Evolutionary conservation across 2,329 filamentous ascomycete species (phyloP), one percentile per base, ranked within the genome.

Genomic region (Diaporthe citrichinensis): DNA sequence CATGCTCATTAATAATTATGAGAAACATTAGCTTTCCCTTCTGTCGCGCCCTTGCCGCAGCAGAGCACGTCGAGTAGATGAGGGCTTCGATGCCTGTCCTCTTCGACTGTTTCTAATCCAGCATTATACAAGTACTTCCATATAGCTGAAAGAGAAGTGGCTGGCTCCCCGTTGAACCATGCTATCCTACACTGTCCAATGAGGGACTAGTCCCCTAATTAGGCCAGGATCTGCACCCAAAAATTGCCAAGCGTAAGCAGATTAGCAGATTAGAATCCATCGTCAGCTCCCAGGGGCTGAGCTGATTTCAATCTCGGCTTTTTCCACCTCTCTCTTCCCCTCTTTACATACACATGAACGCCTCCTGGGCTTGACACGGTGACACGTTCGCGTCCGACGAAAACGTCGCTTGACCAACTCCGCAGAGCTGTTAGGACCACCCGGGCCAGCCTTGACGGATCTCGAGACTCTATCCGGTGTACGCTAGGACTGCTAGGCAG

Each of bases 261-360:
- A 36, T 34, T 34, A 57, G 53, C 53, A 57, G 17, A 36, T 34
- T 34, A 17, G 61, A 65, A 65, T 65, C 61, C 61, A 46, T 65
- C 41, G 15, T 31, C 61, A 46, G 61, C 39, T 44, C 41, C 41
- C 41, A 44, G 41, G 41, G 41, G 41, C 17, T 46, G 20, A 46
- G 61, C 41, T 65, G 41, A 65, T 23, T 7, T 25, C 25, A 65
- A 62, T 62, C 59, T 62, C 59, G 28, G 28, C n/a, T 4, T 46
- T 46, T 23, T 46, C 25, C 25, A 46, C 41, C 23, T 65, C 39
- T 46, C n/a, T 8, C 41, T 46, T 34, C 17, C 20, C 39, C 61
- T 34, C 41, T 34, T 65, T 41, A 46, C 41, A 46, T 31, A 15
- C 41, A 23, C 28, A 46, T 49, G 25, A 46, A 65, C n/a, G n/a